phyloP scores from a whole-genome alignment of 306 rosid species.

The Sicyos edulis region DNA sequence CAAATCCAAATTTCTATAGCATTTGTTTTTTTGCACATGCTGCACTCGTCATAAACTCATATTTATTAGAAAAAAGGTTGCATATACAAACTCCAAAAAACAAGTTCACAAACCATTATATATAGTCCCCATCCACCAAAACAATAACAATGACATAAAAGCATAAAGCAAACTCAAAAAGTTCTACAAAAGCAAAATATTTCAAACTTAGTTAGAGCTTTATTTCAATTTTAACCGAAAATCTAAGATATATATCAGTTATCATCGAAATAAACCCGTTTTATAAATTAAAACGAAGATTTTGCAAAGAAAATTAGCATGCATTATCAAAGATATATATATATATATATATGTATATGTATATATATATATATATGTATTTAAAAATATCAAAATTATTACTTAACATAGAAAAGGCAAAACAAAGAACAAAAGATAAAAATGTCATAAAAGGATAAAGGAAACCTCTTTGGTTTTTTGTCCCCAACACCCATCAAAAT shows the following conservation, averaged over 20 bases:
- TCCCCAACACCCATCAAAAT: background rate
- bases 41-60: no score
- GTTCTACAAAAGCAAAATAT: no score
- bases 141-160: background rate
- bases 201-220: no score
- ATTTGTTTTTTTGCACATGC: no score
- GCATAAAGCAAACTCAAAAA: background rate
- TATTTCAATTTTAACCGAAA: no score
- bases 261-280: no score
- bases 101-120: background rate
- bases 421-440: conserved; percentile 8
- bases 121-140: background rate
- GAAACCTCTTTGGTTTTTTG: background rate
- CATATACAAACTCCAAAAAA: background rate
- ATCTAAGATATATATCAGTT: no score
- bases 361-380: no score
- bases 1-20: no score
- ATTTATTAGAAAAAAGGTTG: no score
- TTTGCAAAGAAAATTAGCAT: background rate
- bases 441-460: background rate
- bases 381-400: background rate
- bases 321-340: background rate
- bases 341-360: no score
- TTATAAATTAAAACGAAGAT: no score
- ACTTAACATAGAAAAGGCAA: background rate